phyloP scores from a whole-genome alignment of 2,329 filamentous ascomycete genomes.

The Pseudogymnoascus sp. region DNA sequence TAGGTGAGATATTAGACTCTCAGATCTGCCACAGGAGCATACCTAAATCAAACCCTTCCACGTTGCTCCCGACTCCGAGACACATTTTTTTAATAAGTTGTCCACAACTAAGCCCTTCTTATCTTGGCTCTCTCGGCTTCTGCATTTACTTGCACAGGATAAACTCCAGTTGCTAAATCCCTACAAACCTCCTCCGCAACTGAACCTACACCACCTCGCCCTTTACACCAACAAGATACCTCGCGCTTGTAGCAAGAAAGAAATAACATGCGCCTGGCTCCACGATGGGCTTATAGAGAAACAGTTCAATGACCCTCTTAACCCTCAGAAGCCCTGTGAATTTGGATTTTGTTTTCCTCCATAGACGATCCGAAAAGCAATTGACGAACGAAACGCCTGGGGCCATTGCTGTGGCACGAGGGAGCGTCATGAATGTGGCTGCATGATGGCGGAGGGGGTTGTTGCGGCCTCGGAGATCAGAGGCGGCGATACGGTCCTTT shows the following conservation, averaged over 20 bases:
- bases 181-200: constrained; percentile 24
- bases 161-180: constrained; percentile 27
- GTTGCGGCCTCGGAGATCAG: neutral
- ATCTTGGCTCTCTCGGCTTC: constrained; percentile 21
- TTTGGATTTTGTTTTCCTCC: neutral
- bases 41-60: no score
- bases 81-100: constrained; percentile 23
- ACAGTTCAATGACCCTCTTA: neutral
- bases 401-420: neutral
- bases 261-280: constrained; percentile 31
- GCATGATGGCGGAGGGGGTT: neutral
- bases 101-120: constrained; percentile 27
- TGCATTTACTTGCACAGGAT: constrained; percentile 25
- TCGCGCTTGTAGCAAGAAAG: constrained; percentile 28
- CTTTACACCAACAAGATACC: constrained; percentile 17
- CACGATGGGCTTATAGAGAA: neutral
- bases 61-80: no score
- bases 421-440: neutral
- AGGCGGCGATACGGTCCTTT: neutral
- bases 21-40: no score
- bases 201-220: constrained; percentile 13
- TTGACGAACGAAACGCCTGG: neutral
- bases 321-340: neutral
- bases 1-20: no score
- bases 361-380: neutral